Base-by-base conservation (phyloP, 768 basidiomycete genomes). In the Glaciozyma martinii region DNA sequence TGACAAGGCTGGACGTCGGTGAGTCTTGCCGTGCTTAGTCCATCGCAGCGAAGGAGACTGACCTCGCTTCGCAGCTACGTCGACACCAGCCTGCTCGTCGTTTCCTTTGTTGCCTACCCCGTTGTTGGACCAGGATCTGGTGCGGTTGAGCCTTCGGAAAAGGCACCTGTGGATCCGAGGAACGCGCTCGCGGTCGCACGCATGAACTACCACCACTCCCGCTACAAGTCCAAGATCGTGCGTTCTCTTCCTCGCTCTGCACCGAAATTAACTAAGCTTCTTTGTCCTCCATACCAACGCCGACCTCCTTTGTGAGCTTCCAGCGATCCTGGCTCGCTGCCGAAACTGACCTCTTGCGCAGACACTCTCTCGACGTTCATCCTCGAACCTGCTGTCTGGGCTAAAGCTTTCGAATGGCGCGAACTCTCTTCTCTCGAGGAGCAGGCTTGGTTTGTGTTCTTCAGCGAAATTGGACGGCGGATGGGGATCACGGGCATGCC, bases 401-500 rank as follows among this genome's bases (percentile, higher is more conserved):
- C 53, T 18, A 32, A 30, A 55, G 32, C 29, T 1, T 55, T 55
- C 23, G 53, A 55, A 18, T 55, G 53, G 53, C 53, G 53, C 16
- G 29, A 27, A 1, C 23, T 55, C 3, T 30, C 53, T 37, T 30
- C 53, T 18, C 30, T 55, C 53, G 53, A 55, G 53, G 32, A 37
- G 19, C 29, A 30, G 53, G 53, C 53, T 12, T 55, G 29, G 18
- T 30, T 30, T 23, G 53, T 72, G 3, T 69, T 68, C 65, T 83
- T 81, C 81, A 50, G 54, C 1, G 81, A 82, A 66, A 77, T 82
- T 19, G 81, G 81, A 6, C 70, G 71, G 47, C 74, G 78, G 56
- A 82, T 83, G 82, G 75, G 76, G 9, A 82, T 83, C 56, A 67
- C 74, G 53, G 77, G 79, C 66, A 80, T 83, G 47, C 82, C 82